Evolutionary conservation across 345 rosid species (phyloP).

Genomic region (Anacardium occidentale): DNA sequence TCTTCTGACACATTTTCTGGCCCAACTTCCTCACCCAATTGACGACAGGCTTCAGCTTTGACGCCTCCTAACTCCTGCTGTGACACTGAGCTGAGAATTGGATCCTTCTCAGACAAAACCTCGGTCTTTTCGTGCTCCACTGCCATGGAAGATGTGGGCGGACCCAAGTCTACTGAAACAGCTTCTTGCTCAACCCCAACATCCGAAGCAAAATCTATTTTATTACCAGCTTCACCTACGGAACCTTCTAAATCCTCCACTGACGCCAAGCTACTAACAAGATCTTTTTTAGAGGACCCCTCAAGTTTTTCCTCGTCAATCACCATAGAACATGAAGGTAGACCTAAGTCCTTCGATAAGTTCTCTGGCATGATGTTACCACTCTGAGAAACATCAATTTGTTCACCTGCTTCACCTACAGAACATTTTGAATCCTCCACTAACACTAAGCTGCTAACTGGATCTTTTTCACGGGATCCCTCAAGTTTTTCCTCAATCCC

Average conservation of each 20-base stretch:
- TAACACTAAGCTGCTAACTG: no score
- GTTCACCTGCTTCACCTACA: no score
- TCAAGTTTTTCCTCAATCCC: background rate
- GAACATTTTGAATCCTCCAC: no score
- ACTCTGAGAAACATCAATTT: no score
- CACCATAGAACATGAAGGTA: no score
- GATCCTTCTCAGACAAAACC: conserved; percentile 13
- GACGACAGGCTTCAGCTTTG: conserved; percentile 17
- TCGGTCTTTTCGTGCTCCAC: conserved; percentile 20
- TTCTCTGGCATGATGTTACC: no score
- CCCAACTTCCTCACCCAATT: conserved; percentile 18
- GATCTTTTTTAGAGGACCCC: no score
- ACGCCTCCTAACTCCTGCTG: background rate
- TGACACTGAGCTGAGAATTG: conserved; percentile 2
- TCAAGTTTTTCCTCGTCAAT: no score
- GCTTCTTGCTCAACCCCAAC: background rate
- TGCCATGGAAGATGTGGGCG: conserved; percentile 9
- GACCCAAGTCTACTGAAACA: conserved; percentile 13
- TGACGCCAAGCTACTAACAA: no score
- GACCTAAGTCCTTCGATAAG: no score
- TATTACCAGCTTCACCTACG: conserved; percentile 10
- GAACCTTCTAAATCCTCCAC: background rate
- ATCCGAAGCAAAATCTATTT: background rate
- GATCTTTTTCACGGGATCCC: no score
- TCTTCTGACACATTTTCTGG: conserved; percentile 23